These are phyloP conservation scores for Thermothelomyces thermophilus DNA, from an alignment of 2,329 filamentous ascomycete genomes.

Conservation along the genomic window DNA sequence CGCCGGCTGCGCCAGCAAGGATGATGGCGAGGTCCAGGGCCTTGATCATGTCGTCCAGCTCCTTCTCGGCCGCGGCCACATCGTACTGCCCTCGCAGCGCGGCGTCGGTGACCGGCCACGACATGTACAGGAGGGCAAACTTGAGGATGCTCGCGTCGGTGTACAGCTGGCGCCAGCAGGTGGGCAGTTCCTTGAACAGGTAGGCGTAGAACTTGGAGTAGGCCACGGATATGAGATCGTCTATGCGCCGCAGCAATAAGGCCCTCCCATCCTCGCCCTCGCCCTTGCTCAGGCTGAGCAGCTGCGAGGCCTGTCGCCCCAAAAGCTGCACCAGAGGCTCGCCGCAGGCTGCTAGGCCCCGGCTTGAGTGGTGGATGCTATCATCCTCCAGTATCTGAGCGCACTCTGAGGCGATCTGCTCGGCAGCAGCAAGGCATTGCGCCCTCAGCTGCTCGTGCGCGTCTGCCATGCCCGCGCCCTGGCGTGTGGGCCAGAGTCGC, in stretches of 20 bases:
- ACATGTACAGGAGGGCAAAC: constrained; percentile 36
- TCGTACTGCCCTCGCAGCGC: not conserved
- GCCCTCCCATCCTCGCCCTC: not conserved
- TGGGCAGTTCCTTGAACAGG: constrained; percentile 58
- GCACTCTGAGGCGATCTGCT: constrained; percentile 20
- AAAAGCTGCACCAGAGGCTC: constrained; percentile 22
- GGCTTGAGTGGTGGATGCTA: not conserved
- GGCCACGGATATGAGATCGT: constrained; percentile 52
- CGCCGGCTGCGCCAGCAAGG: constrained; percentile 58
- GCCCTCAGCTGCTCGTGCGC: not conserved
- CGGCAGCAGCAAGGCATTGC: constrained; percentile 14
- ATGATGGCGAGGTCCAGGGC: constrained; percentile 71
- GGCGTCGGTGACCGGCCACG: not conserved
- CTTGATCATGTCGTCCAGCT: constrained; percentile 53
- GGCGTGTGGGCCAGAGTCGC: too few species aligned
- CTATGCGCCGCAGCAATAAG: constrained; percentile 39
- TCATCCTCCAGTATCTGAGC: not conserved
- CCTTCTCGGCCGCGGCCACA: constrained; percentile 12
- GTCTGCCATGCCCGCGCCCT: not conserved
- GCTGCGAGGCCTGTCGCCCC: constrained; percentile 17
- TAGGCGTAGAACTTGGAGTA: constrained; percentile 64
- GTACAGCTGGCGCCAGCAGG: constrained; percentile 64
- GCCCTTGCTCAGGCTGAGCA: not conserved
- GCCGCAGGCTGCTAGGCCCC: constrained; percentile 16
- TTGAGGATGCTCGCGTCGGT: constrained; percentile 63